A percentile compares a stretch with the other conserved stretches of the same genome.
phyloP scores from a whole-genome alignment of 805 yeast genomes.

The Wickerhamomyces ciferrii region DNA sequence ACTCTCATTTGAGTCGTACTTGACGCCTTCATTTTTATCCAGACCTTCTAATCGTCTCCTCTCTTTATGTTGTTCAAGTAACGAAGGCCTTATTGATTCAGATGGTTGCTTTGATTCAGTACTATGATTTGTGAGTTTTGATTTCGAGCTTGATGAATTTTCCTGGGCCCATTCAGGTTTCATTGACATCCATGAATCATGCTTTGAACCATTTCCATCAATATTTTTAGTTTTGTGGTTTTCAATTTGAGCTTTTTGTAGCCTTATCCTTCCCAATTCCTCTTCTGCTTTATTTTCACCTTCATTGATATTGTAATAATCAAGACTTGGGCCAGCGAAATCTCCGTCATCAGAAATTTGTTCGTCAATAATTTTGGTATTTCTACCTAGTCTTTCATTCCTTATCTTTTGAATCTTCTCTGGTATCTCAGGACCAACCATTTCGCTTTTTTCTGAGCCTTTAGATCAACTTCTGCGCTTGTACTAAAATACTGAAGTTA shows the following conservation, averaged over 20 bases:
- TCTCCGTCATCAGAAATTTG: neutral
- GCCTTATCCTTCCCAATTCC: neutral
- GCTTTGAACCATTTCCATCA: neutral
- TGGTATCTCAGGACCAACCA: constrained; percentile 1
- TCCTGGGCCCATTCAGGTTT: neutral
- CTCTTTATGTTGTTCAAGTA: neutral
- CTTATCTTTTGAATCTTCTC: neutral
- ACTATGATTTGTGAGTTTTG: neutral
- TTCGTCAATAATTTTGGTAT: neutral
- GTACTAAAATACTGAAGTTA: no score
- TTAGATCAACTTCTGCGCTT: neutral
- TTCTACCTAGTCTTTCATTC: neutral
- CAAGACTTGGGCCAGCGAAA: neutral
- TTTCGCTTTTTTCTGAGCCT: no score
- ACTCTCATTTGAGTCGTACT: neutral
- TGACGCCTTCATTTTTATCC: neutral
- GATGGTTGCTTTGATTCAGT: neutral
- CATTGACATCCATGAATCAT: neutral
- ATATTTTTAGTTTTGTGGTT: neutral
- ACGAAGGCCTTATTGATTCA: neutral
- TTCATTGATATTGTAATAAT: neutral
- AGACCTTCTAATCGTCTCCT: neutral
- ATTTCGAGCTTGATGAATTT: neutral
- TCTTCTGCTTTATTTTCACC: neutral
- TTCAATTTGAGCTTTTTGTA: neutral